Conservation (phyloP, 2,329 filamentous ascomycete species). For the Cordyceps cateniannulata region DNA sequence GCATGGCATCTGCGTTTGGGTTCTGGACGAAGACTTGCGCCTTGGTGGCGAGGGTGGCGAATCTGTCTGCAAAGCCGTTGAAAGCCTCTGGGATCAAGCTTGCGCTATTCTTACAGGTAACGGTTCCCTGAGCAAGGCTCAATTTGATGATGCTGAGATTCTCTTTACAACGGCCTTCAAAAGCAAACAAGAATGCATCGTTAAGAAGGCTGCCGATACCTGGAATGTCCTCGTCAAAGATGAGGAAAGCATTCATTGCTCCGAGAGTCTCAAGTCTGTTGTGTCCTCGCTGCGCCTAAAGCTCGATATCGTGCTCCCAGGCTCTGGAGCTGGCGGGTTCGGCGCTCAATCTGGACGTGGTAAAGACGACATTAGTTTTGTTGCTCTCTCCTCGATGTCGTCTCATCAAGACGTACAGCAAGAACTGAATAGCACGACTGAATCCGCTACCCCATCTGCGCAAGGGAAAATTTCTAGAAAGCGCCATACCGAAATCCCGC, state of each 20-base stretch:
- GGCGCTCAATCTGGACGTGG: constrained; percentile 35
- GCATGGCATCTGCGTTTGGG: constrained; percentile 54
- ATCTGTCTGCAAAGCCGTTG: constrained; percentile 35
- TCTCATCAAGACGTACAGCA: constrained; percentile 20
- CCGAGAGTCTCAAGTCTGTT: constrained; percentile 54
- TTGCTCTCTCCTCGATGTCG: constrained; percentile 26
- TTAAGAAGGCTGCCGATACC: constrained; percentile 39
- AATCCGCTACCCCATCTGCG: constrained; percentile 14
- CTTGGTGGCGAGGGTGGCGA: constrained; percentile 36
- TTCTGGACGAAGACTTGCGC: constrained; percentile 48
- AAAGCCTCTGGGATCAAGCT: constrained; percentile 44
- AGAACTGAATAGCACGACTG: background rate
- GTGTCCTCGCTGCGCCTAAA: constrained; percentile 55
- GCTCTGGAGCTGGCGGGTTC: constrained; percentile 33
- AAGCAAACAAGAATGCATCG: constrained; percentile 51
- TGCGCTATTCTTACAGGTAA: constrained; percentile 32
- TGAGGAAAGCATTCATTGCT: constrained; percentile 55
- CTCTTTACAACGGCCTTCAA: constrained; percentile 50
- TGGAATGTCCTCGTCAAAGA: constrained; percentile 69
- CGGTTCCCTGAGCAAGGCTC: constrained; percentile 31
- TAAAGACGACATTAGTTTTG: constrained; percentile 37
- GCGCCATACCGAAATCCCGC: background rate
- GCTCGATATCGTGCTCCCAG: constrained; percentile 40
- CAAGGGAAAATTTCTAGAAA: constrained; percentile 18
- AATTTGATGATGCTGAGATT: constrained; percentile 47